Base-by-base conservation (phyloP, 1,284 basidiomycete genomes). In the Dichomitus squalens region DNA sequence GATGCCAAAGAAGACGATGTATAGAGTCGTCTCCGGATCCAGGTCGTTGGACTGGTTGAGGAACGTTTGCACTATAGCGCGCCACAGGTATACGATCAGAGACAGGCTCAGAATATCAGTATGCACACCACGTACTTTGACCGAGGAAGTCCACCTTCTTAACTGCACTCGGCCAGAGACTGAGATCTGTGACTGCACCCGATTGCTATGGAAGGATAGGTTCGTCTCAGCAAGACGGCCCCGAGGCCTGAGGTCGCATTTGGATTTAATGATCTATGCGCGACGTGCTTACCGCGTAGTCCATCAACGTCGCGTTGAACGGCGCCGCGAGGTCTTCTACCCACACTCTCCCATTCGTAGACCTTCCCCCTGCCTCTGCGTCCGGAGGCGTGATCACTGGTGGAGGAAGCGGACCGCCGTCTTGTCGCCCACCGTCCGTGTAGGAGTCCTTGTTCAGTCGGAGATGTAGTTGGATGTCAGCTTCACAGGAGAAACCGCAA, bases 221-320 rank as follows among this genome's bases (percentile, higher is more conserved):
- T n/a, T n/a, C n/a, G n/a, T n/a, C n/a, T n/a, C n/a, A n/a, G n/a
- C n/a, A n/a, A n/a, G n/a, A n/a, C n/a, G n/a, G n/a, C n/a, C n/a
- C 53, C 43, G 11, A n/a, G 14, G n/a, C 78, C 38, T n/a, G 4
- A 39, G 16, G 2, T 23, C 14, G 16, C 1, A 9, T n/a, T n/a
- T 12, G 14, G 12, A n/a, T 16, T 4, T 14, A 9, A 18, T 12
- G 2, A 1, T 7, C n/a, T 61, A 1, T 7, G 18, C 8, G 9
- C 4, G 9, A 9, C 11, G 20, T 16, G 63, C 76, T 44, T 58
- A 80, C 79, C 16, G 77, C 78, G 49, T 79, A 80, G 60, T 79
- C 78, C 61, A 73, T 76, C 38, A 80, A 64, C 9, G 55, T 67
- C 3, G 73, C 72, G 21, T 67, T 66, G 23, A 70, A 64, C 39